These are phyloP conservation scores for Luffa aegyptiaca DNA, from an alignment of 306 rosid genomes.

Conservation along the genomic window DNA sequence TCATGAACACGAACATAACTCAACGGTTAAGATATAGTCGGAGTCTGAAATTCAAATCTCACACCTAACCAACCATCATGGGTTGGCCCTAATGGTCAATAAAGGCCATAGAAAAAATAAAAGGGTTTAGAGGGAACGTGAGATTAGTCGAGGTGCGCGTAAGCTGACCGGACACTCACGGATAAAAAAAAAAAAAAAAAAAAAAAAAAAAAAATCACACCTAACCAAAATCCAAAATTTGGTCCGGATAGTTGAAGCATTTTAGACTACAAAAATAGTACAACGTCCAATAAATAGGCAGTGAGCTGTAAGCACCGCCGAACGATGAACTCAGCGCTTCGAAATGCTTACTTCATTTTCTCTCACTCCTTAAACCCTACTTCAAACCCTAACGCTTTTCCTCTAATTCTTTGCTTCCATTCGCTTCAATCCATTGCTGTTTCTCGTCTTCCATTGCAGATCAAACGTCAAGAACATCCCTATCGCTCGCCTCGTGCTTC, in stretches of 20 bases:
- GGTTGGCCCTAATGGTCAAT: too few relatives aligned
- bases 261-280: not conserved
- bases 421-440: not conserved
- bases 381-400: not conserved
- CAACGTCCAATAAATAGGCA: not conserved
- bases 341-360: constrained; percentile 32
- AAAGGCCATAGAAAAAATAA: too few relatives aligned
- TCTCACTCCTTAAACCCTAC: constrained; percentile 44
- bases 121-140: too few relatives aligned
- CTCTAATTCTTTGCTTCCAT: not conserved
- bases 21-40: too few relatives aligned
- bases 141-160: too few relatives aligned
- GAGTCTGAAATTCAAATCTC: too few relatives aligned
- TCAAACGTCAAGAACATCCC: constrained; percentile 17
- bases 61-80: too few relatives aligned
- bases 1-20: too few relatives aligned
- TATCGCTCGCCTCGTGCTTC: constrained; percentile 12
- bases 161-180: too few relatives aligned
- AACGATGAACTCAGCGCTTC: constrained; percentile 46
- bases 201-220: too few relatives aligned
- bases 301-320: not conserved
- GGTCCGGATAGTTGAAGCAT: not conserved
- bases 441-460: constrained; percentile 1
- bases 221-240: too few relatives aligned
- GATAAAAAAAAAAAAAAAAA: too few relatives aligned